Percentiles rank a stretch among this genome's conserved stretches.
phyloP scores from a whole-genome alignment of 768 basidiomycete species.

The Russula virescens region DNA sequence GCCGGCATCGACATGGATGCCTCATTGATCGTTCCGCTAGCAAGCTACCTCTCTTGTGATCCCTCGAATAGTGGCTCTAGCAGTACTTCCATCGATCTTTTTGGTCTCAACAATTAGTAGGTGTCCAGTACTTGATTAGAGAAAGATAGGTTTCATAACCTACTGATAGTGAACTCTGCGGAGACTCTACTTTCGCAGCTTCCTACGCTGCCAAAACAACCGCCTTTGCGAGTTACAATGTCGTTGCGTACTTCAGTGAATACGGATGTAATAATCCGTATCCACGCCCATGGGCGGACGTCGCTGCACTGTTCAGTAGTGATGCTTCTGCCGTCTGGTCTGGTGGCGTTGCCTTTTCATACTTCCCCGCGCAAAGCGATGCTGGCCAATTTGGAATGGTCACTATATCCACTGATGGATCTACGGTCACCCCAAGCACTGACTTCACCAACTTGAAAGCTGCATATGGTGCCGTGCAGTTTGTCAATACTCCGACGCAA shows the following conservation, averaged over 20 bases:
- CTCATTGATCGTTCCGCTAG: slow-evolving; percentile 58
- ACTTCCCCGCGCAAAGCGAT: slow-evolving; percentile 75
- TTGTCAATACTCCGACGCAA: slow-evolving; percentile 59
- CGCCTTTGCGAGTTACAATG: slow-evolving; percentile 59
- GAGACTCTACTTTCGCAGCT: slow-evolving; percentile 49
- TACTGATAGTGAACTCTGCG: slow-evolving; percentile 71
- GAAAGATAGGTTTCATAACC: slow-evolving; percentile 1
- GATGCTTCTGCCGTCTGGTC: slow-evolving; percentile 79
- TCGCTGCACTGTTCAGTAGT: slow-evolving; percentile 60
- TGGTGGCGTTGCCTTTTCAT: slow-evolving; percentile 84
- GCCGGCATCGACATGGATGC: slow-evolving; percentile 73
- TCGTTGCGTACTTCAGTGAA: slow-evolving; percentile 88
- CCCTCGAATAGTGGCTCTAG: slow-evolving; percentile 46
- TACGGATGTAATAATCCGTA: slow-evolving; percentile 63
- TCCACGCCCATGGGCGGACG: slow-evolving; percentile 78
- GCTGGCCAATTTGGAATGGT: slow-evolving; percentile 83
- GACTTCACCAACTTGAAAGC: slow-evolving; percentile 64
- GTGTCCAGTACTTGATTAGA: slow-evolving; percentile 29
- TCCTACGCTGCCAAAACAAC: slow-evolving; percentile 52
- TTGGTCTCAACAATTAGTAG: slow-evolving; percentile 83
- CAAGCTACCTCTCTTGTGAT: slow-evolving; percentile 79
- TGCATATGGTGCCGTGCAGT: slow-evolving; percentile 52
- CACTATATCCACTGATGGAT: slow-evolving; percentile 59
- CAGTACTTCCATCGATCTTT: slow-evolving; percentile 70
- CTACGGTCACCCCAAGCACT: slow-evolving; percentile 56